phyloP scores from a whole-genome alignment of 306 rosid species.

The Fragaria ananassa region DNA sequence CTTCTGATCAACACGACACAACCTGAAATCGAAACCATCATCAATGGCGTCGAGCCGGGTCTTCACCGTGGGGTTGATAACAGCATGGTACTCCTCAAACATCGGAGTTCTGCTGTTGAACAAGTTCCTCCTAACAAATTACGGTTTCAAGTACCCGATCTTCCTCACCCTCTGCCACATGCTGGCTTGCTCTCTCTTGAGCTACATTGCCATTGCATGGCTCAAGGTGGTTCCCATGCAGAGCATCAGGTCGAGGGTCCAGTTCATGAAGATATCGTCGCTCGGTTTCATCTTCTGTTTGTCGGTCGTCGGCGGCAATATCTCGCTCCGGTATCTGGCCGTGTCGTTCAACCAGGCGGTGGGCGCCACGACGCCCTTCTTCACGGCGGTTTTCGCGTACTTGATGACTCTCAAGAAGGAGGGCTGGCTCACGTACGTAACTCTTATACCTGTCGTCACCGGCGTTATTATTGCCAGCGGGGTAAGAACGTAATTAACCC shows the following conservation, averaged over 20 bases:
- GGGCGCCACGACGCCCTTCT: constrained; percentile 95
- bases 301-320: constrained; percentile 89
- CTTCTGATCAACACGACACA: not conserved
- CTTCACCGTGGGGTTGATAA: constrained; percentile 68
- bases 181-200: constrained; percentile 87
- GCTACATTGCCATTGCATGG: constrained; percentile 94
- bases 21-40: not conserved
- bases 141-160: constrained; percentile 96
- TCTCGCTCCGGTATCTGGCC: constrained; percentile 85
- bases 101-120: constrained; percentile 82
- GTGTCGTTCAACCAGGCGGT: constrained; percentile 90
- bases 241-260: constrained; percentile 74
- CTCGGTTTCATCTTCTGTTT: constrained; percentile 80
- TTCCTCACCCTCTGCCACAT: constrained; percentile 97
- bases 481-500: constrained; percentile 35
- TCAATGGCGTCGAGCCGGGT: constrained; percentile 35
- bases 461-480: constrained; percentile 97
- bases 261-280: constrained; percentile 74
- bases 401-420: constrained; percentile 78
- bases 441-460: constrained; percentile 87
- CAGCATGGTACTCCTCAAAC: constrained; percentile 91
- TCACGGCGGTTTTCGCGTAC: constrained; percentile 93
- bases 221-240: constrained; percentile 92
- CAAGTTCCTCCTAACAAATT: constrained; percentile 86
- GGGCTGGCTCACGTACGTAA: constrained; percentile 82